These are phyloP conservation scores for Plasmodium coatneyi DNA, from an alignment of 169 alveolate genomes.

Conservation along the genomic window DNA sequence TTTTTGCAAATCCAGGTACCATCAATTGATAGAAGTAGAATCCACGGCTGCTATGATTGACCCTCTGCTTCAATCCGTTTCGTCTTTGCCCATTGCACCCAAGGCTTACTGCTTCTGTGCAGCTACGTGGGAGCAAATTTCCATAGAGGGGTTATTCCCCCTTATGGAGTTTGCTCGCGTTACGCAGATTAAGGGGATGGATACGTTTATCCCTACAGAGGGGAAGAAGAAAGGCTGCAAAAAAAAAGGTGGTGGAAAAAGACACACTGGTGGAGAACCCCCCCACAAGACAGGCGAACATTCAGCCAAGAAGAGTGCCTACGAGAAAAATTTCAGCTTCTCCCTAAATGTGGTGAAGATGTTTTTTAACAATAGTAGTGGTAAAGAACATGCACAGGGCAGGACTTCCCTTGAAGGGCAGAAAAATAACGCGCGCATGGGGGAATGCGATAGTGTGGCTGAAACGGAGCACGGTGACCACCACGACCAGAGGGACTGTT, in stretches of 20 bases:
- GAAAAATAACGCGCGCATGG: not conserved
- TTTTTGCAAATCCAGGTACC: slow-evolving; percentile 87
- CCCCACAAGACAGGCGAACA: not conserved
- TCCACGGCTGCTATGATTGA: slow-evolving; percentile 86
- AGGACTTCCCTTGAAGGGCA: not conserved
- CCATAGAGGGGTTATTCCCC: slow-evolving; percentile 88
- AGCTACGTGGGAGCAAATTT: slow-evolving; percentile 87
- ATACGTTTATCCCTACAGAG: not conserved
- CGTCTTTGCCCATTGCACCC: slow-evolving; percentile 79
- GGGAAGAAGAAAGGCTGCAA: not conserved
- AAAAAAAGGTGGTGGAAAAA: not conserved
- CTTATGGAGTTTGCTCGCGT: slow-evolving; percentile 74
- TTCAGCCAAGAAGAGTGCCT: not conserved
- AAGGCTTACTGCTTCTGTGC: slow-evolving; percentile 87
- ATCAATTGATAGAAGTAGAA: slow-evolving; percentile 88
- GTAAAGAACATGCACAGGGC: not conserved
- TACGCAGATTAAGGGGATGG: slow-evolving; percentile 17
- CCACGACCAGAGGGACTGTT: not conserved
- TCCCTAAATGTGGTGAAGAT: slow-evolving; percentile 17
- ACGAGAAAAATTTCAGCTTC: slow-evolving; percentile 40
- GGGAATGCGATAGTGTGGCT: not conserved
- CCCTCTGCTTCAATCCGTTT: slow-evolving; percentile 81
- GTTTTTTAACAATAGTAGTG: slow-evolving; percentile 17
- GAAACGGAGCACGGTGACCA: slow-evolving; percentile 4
- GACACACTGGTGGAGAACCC: not conserved